These are phyloP conservation scores for Saccharomycodes ludwigii DNA, from an alignment of 805 yeast species.

Conservation along the genomic window DNA sequence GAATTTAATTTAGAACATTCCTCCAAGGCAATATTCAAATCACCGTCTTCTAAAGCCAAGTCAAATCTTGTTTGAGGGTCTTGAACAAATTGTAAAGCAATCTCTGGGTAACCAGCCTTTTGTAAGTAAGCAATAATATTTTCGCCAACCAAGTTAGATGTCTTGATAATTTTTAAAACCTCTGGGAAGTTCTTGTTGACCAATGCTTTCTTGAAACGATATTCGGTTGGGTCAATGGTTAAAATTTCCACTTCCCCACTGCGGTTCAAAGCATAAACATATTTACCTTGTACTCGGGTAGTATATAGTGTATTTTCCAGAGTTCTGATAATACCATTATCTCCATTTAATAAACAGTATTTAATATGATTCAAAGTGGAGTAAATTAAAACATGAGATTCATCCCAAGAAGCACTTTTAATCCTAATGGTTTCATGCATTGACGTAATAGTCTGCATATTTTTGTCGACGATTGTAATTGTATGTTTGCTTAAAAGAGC, in stretches of 20 bases:
- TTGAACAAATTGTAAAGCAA: constrained; percentile 92
- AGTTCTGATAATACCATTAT: constrained; percentile 87
- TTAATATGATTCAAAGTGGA: constrained; percentile 94
- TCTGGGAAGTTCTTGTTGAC: constrained; percentile 84
- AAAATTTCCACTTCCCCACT: constrained; percentile 71
- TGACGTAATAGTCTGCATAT: constrained; percentile 63
- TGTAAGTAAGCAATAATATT: constrained; percentile 91
- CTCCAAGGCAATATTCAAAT: constrained; percentile 70
- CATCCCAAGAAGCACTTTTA: constrained; percentile 97
- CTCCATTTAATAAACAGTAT: constrained; percentile 88
- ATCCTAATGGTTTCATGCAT: constrained; percentile 95
- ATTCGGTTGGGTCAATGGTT: constrained; percentile 89
- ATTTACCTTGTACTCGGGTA: constrained; percentile 53
- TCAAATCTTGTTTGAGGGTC: constrained; percentile 95
- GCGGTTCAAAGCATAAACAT: constrained; percentile 74
- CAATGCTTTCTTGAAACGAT: constrained; percentile 87
- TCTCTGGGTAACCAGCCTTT: constrained; percentile 92
- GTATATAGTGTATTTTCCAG: constrained; percentile 80
- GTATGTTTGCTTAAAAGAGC: constrained; percentile 89
- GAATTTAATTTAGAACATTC: constrained; percentile 75
- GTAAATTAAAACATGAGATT: constrained; percentile 78
- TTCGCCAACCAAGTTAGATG: constrained; percentile 91
- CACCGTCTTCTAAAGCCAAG: constrained; percentile 87
- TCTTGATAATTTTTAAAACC: constrained; percentile 77
- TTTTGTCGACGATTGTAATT: constrained; percentile 74